phyloP scores from a whole-genome alignment of 1,284 basidiomycete genomes.

The Boletus semigastroideus region DNA sequence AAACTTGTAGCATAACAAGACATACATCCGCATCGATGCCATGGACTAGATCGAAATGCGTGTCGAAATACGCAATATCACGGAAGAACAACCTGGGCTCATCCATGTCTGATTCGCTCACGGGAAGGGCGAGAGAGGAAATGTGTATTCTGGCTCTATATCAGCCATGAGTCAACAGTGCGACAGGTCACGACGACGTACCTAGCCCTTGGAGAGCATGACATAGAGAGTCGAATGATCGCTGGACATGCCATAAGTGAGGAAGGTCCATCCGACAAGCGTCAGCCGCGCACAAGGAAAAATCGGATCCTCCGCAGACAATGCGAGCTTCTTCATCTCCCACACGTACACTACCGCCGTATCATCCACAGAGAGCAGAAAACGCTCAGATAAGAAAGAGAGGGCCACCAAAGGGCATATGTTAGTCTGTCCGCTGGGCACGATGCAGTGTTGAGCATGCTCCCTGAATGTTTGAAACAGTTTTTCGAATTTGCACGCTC shows the following conservation, averaged over 20 bases:
- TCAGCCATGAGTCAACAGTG: too few relatives aligned
- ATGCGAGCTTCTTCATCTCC: background rate
- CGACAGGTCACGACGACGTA: slow-evolving; percentile 3
- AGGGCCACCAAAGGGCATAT: background rate
- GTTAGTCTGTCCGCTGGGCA: background rate
- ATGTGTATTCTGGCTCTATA: slow-evolving; percentile 8
- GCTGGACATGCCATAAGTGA: too few relatives aligned
- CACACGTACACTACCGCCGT: slow-evolving; percentile 14
- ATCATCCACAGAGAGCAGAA: slow-evolving; percentile 16
- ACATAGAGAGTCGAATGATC: slow-evolving; percentile 14
- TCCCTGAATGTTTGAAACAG: slow-evolving; percentile 9
- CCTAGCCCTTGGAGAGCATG: slow-evolving; percentile 1
- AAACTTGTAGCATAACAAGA: slow-evolving; percentile 6
- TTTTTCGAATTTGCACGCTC: slow-evolving; percentile 8
- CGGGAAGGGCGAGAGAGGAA: slow-evolving; percentile 5
- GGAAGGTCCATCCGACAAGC: too few relatives aligned
- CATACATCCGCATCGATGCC: slow-evolving; percentile 18
- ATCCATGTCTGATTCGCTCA: background rate
- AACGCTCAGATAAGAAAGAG: slow-evolving; percentile 19
- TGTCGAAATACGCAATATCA: slow-evolving; percentile 5
- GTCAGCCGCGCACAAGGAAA: slow-evolving; percentile 7
- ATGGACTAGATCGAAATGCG: background rate
- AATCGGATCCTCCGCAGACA: background rate
- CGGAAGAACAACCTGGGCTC: slow-evolving; percentile 5
- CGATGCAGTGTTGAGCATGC: background rate